Percentiles rank a stretch among this genome's conserved stretches.
Conservation (phyloP, 2,329 filamentous ascomycete genomes). For the Teratosphaeria pseudoeucalypti region DNA sequence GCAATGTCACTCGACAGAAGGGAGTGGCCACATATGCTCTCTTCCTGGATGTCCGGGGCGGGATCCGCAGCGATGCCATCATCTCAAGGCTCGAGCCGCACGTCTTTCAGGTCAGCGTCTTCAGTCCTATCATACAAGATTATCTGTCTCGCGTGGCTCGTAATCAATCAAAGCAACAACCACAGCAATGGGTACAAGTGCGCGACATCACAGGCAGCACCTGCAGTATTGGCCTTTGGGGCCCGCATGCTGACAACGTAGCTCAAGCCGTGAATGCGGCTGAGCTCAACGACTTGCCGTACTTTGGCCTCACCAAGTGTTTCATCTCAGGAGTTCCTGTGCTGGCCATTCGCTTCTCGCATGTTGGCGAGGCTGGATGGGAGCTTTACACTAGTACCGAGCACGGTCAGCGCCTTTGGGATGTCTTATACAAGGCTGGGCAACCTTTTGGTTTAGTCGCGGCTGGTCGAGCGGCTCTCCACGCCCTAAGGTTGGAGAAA, state of each 20-base stretch:
- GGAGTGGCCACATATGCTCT: conserved; percentile 48
- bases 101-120: conserved; percentile 47
- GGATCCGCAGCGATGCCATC: conserved; percentile 48
- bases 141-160: conserved; percentile 47
- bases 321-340: conserved; percentile 48
- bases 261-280: conserved; percentile 36
- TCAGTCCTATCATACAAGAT: conserved; percentile 43
- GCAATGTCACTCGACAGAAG: conserved; percentile 37
- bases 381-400: conserved; percentile 53
- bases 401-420: conserved; percentile 49
- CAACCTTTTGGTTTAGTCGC: conserved; percentile 46
- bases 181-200: conserved; percentile 40
- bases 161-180: conserved; percentile 32
- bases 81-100: conserved; percentile 43
- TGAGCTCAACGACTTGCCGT: conserved; percentile 40
- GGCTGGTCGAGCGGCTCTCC: conserved; percentile 49
- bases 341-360: conserved; percentile 46
- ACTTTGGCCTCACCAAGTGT: conserved; percentile 40
- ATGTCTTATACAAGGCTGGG: conserved; percentile 46
- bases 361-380: conserved; percentile 53
- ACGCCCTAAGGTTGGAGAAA: conserved; percentile 49
- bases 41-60: conserved; percentile 43
- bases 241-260: conserved; percentile 45
- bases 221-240: conserved; percentile 54
- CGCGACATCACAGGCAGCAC: conserved; percentile 51